These are phyloP conservation scores for Pleurotus giganteus DNA, from an alignment of 768 basidiomycete species.

Conservation along the genomic window DNA sequence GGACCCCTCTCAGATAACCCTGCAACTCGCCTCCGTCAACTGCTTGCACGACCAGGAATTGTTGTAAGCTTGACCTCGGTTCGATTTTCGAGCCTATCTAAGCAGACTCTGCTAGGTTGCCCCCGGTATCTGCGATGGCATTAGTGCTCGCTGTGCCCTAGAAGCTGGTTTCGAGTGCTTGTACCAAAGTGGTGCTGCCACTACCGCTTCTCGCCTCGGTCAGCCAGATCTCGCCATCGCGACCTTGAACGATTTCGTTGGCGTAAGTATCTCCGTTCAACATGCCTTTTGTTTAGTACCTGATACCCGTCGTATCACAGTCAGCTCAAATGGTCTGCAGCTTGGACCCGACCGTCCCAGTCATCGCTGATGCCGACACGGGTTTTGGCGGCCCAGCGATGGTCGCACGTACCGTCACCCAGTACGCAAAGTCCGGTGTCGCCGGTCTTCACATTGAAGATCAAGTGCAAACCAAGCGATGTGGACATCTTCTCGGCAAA, in stretches of 20 bases:
- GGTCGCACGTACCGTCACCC: constrained; percentile 51
- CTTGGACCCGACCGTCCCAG: constrained; percentile 41
- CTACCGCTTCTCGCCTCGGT: constrained; percentile 53
- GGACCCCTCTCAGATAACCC: constrained; percentile 69
- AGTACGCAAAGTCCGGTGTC: constrained; percentile 48
- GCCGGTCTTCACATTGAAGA: constrained; percentile 57
- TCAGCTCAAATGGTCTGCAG: constrained; percentile 48
- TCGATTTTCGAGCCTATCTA: background rate
- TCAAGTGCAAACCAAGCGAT: constrained; percentile 53
- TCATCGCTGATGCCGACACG: constrained; percentile 59
- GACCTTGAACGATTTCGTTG: constrained; percentile 52
- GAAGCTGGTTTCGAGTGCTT: constrained; percentile 50
- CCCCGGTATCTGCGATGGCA: constrained; percentile 46
- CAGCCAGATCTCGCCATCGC: constrained; percentile 56
- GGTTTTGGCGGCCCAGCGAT: constrained; percentile 56
- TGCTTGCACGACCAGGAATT: constrained; percentile 71
- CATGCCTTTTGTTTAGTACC: background rate
- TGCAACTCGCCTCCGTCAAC: constrained; percentile 68
- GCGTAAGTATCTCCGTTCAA: constrained; percentile 23
- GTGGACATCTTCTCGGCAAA: constrained; percentile 55
- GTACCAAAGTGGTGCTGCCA: constrained; percentile 51
- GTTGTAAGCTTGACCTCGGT: constrained; percentile 45
- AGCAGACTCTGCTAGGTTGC: background rate
- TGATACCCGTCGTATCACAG: constrained; percentile 21
- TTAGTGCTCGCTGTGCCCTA: constrained; percentile 49